Evolutionary conservation across 306 rosid genomes (phyloP), one percentile per base, ranked within the genome.

Genomic region (Malus fusca): DNA sequence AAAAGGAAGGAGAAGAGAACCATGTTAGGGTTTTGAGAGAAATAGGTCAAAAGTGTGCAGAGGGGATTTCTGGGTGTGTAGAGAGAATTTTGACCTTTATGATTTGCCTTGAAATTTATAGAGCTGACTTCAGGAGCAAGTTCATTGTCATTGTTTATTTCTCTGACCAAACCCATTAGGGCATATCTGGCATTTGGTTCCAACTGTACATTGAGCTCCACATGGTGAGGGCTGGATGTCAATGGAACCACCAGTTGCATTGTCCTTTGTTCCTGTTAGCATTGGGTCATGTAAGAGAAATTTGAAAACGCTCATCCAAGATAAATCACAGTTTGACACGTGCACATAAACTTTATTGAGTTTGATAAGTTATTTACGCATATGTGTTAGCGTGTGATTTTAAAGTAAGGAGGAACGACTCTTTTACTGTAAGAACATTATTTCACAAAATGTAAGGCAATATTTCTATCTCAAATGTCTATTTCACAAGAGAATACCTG

Each of bases 171-270:
- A 44, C 97, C 98, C 88, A 94, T 83, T 43, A 91, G 68, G 77
- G 97, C 98, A 84, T 85, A 84, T 68, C 82, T 94, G 60, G 93
- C 92, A 85, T 88, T 86, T 67, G 85, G 79, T 78, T 94, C 97
- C 75, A 79, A 53, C 35, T 82, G 79, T 61, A 88, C 89, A 80
- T 94, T 84, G 63, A 91, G 84, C 81, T 94, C 97, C 85, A 87
- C 81, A 83, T 94, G 98, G 83, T 91, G 86, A 76, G 88, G 15
- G 76, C 97, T 91, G 66, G 87, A 90, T 30, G 91, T 78, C 67
- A 94, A 28, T 75, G 96, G 96, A 81, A 94, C 89, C 48, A 75
- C 78, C 26, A 86, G 89, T 88, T 92, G 88, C 78, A 35, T 66
- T 37, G 88, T 71, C 83, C 79, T 82, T 79, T 85, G 85, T 78